Percentiles rank a stretch among this genome's conserved stretches.
Evolutionary conservation across 1,284 basidiomycete species (phyloP).

Genomic region (Cryptococcus sp.): DNA sequence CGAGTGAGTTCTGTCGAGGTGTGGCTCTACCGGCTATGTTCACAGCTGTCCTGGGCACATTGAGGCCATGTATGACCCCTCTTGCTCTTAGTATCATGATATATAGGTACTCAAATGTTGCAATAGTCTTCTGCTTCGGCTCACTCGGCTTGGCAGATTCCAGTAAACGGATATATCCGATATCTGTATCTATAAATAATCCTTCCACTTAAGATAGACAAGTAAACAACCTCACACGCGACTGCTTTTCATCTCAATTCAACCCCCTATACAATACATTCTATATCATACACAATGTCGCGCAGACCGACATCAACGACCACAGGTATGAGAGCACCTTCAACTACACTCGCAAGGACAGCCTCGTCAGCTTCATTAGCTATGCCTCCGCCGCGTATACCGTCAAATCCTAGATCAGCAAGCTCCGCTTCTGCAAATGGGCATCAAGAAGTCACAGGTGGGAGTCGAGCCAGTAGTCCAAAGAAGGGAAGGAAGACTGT

Average conservation of each 20-base stretch:
- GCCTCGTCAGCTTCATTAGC: conserved; percentile 26
- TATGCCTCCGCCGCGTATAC: conserved; percentile 32
- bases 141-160: no score
- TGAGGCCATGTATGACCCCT: no score
- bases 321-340: conserved; percentile 26
- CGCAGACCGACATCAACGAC: conserved; percentile 10
- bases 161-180: no score
- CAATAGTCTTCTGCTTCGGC: no score
- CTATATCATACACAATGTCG: neutral
- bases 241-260: conserved; percentile 17
- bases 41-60: no score
- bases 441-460: conserved; percentile 1
- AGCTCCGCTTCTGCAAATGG: conserved; percentile 7
- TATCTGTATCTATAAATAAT: no score
- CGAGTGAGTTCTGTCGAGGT: no score
- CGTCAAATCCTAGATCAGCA: conserved; percentile 13
- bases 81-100: no score
- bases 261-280: conserved; percentile 1
- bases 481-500: conserved; percentile 8
- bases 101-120: no score
- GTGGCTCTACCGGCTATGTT: no score
- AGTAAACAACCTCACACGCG: conserved; percentile 29
- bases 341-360: conserved; percentile 11
- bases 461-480: conserved; percentile 21
- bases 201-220: no score